These are phyloP conservation scores for Dunaliella primolecta DNA, from an alignment of 139 green algal species.

Conservation along the genomic window DNA sequence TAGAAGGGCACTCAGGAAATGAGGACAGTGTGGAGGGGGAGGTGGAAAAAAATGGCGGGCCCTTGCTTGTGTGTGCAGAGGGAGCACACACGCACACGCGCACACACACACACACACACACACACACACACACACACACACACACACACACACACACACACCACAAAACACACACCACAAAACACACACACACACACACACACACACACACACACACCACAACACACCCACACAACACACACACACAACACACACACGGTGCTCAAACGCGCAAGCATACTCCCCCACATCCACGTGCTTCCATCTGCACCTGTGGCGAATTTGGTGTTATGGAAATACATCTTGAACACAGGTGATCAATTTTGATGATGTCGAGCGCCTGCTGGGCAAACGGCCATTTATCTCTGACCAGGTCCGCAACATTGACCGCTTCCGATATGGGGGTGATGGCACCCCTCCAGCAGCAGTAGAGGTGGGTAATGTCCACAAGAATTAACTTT, in stretches of 20 bases:
- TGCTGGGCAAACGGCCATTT: slow-evolving; percentile 93
- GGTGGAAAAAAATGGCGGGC: not conserved
- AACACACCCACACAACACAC: not conserved
- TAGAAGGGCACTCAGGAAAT: not conserved
- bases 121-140: not conserved
- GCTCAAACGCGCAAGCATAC: too few species aligned
- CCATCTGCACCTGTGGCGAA: too few species aligned
- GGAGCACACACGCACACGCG: not conserved
- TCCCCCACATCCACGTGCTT: too few species aligned
- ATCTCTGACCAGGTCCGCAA: slow-evolving; percentile 82
- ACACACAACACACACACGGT: not conserved
- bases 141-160: not conserved
- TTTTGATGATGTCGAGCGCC: slow-evolving; percentile 81
- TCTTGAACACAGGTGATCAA: slow-evolving; percentile 83
- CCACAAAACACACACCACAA: not conserved
- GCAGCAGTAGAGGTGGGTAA: not conserved
- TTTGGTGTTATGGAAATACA: too few species aligned
- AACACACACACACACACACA: not conserved
- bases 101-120: not conserved
- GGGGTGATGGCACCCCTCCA: slow-evolving; percentile 3
- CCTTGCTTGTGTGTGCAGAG: too few species aligned
- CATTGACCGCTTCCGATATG: slow-evolving; percentile 88
- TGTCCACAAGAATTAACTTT: not conserved
- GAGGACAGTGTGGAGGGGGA: not conserved
- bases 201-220: not conserved